These are phyloP conservation scores for Caulochytrium protostelioides DNA, from an alignment of 371 early-diverging fungal species.

Conservation along the genomic window DNA sequence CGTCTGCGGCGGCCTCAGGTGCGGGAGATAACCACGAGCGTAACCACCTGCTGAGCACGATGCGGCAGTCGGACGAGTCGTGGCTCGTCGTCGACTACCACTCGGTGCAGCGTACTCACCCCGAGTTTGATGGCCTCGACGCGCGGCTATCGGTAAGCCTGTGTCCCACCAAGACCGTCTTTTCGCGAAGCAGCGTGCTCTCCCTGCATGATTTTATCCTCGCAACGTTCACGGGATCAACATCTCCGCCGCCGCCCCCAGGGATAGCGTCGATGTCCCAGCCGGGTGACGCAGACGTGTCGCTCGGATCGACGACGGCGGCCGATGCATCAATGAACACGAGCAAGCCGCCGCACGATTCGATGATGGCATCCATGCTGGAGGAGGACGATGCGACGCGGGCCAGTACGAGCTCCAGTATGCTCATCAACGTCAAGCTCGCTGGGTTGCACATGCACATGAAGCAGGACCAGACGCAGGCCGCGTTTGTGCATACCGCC, in stretches of 20 bases:
- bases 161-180: constrained; percentile 56
- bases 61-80: too few species aligned
- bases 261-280: too few species aligned
- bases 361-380: too few species aligned
- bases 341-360: too few species aligned
- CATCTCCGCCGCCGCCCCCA: too few species aligned
- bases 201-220: constrained; percentile 65
- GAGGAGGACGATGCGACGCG: constrained; percentile 1
- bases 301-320: too few species aligned
- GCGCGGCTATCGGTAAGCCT: constrained; percentile 62
- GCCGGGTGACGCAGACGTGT: too few species aligned
- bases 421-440: constrained; percentile 48
- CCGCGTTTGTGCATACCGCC: constrained; percentile 54
- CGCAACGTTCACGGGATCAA: constrained; percentile 63
- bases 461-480: constrained; percentile 54
- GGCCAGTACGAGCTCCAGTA: too few species aligned
- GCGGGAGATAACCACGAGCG: too few species aligned
- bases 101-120: constrained; percentile 45
- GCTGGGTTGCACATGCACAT: constrained; percentile 59
- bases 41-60: too few species aligned
- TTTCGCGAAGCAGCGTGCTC: constrained; percentile 66
- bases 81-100: constrained; percentile 51
- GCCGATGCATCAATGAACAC: too few species aligned
- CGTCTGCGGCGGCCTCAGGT: too few species aligned
- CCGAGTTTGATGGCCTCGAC: constrained; percentile 62